Percentiles rank a stretch among this genome's conserved stretches.
Conservation (phyloP, 1,284 basidiomycete genomes). For the Apiotrichum laibachii region DNA sequence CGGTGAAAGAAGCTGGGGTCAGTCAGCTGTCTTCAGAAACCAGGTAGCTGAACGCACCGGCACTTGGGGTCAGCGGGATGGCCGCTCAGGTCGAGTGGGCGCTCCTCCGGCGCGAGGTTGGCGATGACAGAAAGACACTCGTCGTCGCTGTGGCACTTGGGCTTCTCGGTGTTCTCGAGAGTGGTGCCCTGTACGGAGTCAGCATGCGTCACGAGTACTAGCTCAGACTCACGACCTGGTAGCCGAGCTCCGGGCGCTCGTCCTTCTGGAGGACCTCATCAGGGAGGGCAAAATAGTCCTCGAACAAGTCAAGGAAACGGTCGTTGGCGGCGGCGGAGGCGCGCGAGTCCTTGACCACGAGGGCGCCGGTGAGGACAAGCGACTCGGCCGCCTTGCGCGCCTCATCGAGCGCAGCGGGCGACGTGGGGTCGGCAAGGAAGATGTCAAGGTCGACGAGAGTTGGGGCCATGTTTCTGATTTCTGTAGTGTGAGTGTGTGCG, state of each 20-base stretch:
- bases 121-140: conserved; percentile 48
- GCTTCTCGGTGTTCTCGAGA: conserved; percentile 88
- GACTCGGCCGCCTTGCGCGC: conserved; percentile 67
- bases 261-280: conserved; percentile 64
- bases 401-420: conserved; percentile 52
- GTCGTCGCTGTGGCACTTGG: conserved; percentile 65
- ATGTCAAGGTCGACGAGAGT: conserved; percentile 66
- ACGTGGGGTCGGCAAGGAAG: conserved; percentile 59
- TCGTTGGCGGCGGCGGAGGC: conserved; percentile 77
- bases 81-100: conserved; percentile 67
- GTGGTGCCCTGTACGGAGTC: conserved; percentile 65
- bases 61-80: conserved; percentile 87
- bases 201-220: background rate
- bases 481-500: background rate
- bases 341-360: conserved; percentile 75
- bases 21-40: background rate
- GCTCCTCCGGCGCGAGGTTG: conserved; percentile 64
- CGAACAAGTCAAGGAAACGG: conserved; percentile 72
- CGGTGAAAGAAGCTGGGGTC: conserved; percentile 71
- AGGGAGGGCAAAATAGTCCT: conserved; percentile 81
- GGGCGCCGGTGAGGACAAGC: conserved; percentile 69
- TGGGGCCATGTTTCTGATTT: conserved; percentile 12
- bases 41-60: conserved; percentile 48
- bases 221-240: conserved; percentile 48
- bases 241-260: conserved; percentile 69